Evolutionary conservation across 2,329 filamentous ascomycete genomes (phyloP).

Genomic region (Pyrenophora teres): DNA sequence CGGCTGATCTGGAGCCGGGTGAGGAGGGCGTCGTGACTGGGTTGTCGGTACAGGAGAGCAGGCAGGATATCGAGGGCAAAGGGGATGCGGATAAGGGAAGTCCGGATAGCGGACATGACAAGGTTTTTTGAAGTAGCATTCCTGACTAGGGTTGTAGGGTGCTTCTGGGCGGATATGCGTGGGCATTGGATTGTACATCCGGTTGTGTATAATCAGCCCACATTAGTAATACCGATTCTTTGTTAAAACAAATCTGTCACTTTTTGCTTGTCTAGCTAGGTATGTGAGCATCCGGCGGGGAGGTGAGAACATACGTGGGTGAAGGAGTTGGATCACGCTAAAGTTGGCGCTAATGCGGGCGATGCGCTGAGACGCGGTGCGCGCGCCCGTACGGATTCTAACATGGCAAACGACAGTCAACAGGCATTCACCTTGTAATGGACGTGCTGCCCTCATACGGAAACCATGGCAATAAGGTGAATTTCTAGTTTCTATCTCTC

Average conservation of each 20-base stretch:
- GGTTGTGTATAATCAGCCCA: too few species aligned
- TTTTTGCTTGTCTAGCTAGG: too few species aligned
- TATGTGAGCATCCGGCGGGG: too few species aligned
- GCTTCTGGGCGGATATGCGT: too few species aligned
- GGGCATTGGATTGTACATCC: too few species aligned
- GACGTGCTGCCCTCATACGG: slow-evolving; percentile 21
- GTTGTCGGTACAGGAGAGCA: slow-evolving; percentile 36
- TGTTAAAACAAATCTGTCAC: too few species aligned
- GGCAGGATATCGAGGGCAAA: slow-evolving; percentile 31
- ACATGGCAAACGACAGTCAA: neutral
- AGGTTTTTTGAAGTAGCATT: neutral
- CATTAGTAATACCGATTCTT: too few species aligned
- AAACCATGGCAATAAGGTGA: slow-evolving; percentile 27
- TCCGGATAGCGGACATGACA: neutral
- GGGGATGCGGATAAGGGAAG: slow-evolving; percentile 13
- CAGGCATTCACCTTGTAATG: slow-evolving; percentile 24
- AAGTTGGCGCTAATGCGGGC: slow-evolving; percentile 1
- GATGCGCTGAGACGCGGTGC: slow-evolving; percentile 5
- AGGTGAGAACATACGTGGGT: neutral
- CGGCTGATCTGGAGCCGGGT: slow-evolving; percentile 41
- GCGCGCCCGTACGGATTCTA: neutral
- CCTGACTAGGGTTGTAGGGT: neutral
- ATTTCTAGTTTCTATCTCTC: neutral
- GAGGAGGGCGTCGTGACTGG: slow-evolving; percentile 42
- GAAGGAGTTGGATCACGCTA: slow-evolving; percentile 8